Base-by-base conservation (phyloP, 192 early-diverging fungal species). In the Phycomyces blakesleeanus region DNA sequence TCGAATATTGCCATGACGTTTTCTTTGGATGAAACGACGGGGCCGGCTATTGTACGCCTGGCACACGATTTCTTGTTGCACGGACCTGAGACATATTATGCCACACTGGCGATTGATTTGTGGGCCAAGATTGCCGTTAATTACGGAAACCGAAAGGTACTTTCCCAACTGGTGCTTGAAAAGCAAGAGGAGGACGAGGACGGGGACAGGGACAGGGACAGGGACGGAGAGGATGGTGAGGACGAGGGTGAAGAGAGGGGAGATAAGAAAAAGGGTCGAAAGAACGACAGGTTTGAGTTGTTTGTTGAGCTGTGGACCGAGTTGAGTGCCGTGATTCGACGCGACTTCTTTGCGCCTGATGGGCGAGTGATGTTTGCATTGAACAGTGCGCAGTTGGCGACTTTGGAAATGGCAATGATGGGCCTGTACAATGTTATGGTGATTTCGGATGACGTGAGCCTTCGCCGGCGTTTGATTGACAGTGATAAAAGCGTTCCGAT, bases 101-200 rank as follows among this genome's bases (percentile, higher is more conserved):
- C 78, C 18, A 76, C 81, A 55, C 63, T 85, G 21, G 85, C 88
- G 1, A 73, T 87, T 26, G 88, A 89, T 72, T 75, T 80, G 0
- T 64, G 81, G 57, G 78, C 83, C 11, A 88, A 87, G 64, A 59
- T 89, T 8, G 74, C 82, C 0, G 76, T 88, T 27, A 70, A 74
- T 9, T 76, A 81, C 51, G 81, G 83, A 2, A 87, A 87, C 61
- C 77, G 76, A 26, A 24, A 76, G n/a, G 22, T 81, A 10, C 62
- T 86, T 37, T 57, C 76, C 1, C 61, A 64, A 6, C 52, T 78
- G 1, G 66, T 71, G 29, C 40, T 61, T 9, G 64, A 69, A 1
- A 51, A 68, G 26, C 26, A 69, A 12, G 52, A 47, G 16, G 68
- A 51, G 15, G n/a, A n/a, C n/a, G n/a, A n/a, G n/a, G n/a, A n/a